Base-by-base conservation (phyloP, 257 asterid genomes). In the Solanum corneliomulleri region DNA sequence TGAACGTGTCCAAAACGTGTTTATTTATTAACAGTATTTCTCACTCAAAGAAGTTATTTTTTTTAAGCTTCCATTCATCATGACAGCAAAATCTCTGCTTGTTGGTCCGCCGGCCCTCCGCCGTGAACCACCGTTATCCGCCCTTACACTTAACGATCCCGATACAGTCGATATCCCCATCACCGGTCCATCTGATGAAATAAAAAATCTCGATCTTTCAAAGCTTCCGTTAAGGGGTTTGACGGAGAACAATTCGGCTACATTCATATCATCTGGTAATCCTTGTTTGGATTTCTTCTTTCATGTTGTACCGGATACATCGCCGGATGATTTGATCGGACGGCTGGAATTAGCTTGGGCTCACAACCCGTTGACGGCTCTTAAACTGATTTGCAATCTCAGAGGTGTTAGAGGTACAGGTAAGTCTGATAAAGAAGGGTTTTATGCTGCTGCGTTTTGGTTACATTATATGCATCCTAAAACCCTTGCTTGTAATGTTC, bases 361-460 rank as follows among this genome's bases (percentile, higher is more conserved):
- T 2, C 87, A 90, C 68, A 84, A 90, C 33, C 86, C 93, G 0
- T 68, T 92, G 82, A 92, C 47, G 16, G 68, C 93, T 3, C 84
- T 90, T 12, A 92, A 92, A 20, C 76, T 90, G 37, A 75, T 90
- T 39, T 90, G 91, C 70, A 91, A 90, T 86, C 84, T 91, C 56
- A 85, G 93, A 1, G 91, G 93, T 6, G 92, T 90, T 20, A 74
- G 93, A 20, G 93, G 93, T 21, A 91, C 93, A 18, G 93, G 93
- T n/a, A 91, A 91, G 71, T 86, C 90, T 3, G 94, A 92, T 68
- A 90, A 89, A 77, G 90, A 92, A 83, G 89, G 87, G 29, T 92
- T 89, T 85, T 92, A 92, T 31, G 15, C 88, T 6, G 86, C 91
- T 6, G 92, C 92, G 9, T 76, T 92, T 16, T 90, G 94, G 94